Conservation (phyloP, 306 rosid species). For the Herpetospermum pedunculosum region DNA sequence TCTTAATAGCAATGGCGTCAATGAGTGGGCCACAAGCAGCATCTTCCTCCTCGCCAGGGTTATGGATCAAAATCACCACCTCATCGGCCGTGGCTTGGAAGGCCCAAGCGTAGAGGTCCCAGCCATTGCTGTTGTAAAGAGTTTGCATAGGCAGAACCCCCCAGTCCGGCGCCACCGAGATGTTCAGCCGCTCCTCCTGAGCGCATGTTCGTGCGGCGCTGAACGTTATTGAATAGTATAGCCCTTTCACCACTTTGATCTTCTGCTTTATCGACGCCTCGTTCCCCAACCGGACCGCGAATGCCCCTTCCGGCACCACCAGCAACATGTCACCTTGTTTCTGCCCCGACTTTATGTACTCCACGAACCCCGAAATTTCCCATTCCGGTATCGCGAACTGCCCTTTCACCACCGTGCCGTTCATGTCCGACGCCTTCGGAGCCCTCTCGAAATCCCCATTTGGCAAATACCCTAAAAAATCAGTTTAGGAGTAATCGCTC, state of each 20-base stretch:
- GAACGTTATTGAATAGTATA: conserved; percentile 69
- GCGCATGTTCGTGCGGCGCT: conserved; percentile 94
- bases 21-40: conserved; percentile 94
- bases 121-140: conserved; percentile 74
- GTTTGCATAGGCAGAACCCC: conserved; percentile 88
- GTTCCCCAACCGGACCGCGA: conserved; percentile 83
- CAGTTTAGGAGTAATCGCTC: too few relatives aligned
- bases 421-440: conserved; percentile 50
- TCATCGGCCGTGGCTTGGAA: conserved; percentile 36
- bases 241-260: conserved; percentile 46
- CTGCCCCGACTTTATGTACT: conserved; percentile 86
- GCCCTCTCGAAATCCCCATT: conserved; percentile 77
- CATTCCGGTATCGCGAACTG: conserved; percentile 54
- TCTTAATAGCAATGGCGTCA: conserved; percentile 64
- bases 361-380: conserved; percentile 76
- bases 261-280: conserved; percentile 73
- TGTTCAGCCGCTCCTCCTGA: conserved; percentile 65
- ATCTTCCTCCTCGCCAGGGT: conserved; percentile 90
- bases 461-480: conserved; percentile 44
- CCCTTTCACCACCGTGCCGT: conserved; percentile 60
- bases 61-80: conserved; percentile 53
- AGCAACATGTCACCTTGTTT: conserved; percentile 98
- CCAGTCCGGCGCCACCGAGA: conserved; percentile 69
- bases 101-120: conserved; percentile 87
- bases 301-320: conserved; percentile 89